Conservation (phyloP, 768 basidiomycete genomes). For the Leucosporidium creatinivorum region DNA sequence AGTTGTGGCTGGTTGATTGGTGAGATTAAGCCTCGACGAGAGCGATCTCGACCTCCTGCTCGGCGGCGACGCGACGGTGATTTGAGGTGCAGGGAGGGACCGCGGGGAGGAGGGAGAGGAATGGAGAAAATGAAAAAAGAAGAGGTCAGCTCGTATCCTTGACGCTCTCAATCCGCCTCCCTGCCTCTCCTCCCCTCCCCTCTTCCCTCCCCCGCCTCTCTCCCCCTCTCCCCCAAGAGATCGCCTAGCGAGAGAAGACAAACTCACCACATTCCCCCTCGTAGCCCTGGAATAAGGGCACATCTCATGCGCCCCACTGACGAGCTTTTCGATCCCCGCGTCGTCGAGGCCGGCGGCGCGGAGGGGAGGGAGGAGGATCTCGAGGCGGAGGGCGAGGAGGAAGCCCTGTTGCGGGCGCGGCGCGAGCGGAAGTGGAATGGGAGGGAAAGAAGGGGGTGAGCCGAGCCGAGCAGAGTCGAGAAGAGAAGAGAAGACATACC, state of each 20-base stretch:
- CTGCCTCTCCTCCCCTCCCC: too few relatives aligned
- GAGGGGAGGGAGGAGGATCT: constrained; percentile 28
- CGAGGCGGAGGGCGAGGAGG: constrained; percentile 33
- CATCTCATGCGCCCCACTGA: constrained; percentile 29
- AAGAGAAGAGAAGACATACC: neutral
- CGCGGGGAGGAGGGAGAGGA: too few relatives aligned
- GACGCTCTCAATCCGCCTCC: too few relatives aligned
- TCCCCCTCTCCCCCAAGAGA: neutral
- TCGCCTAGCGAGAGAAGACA: too few relatives aligned
- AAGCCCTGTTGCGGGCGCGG: constrained; percentile 16
- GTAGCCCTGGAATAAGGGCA: constrained; percentile 35
- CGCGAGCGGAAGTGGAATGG: too few relatives aligned
- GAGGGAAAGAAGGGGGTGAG: too few relatives aligned
- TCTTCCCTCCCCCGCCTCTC: too few relatives aligned
- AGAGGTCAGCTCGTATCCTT: too few relatives aligned
- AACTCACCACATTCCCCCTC: constrained; percentile 32
- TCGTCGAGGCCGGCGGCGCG: constrained; percentile 22
- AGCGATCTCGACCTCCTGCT: constrained; percentile 8
- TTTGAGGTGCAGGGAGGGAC: too few relatives aligned
- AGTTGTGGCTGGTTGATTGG: too few relatives aligned
- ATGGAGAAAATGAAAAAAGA: too few relatives aligned
- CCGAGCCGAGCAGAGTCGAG: neutral
- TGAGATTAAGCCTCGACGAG: constrained; percentile 1
- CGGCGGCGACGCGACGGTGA: too few relatives aligned
- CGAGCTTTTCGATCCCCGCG: constrained; percentile 26